phyloP scores from a whole-genome alignment of 305 asterid genomes.

The Withania somnifera region DNA sequence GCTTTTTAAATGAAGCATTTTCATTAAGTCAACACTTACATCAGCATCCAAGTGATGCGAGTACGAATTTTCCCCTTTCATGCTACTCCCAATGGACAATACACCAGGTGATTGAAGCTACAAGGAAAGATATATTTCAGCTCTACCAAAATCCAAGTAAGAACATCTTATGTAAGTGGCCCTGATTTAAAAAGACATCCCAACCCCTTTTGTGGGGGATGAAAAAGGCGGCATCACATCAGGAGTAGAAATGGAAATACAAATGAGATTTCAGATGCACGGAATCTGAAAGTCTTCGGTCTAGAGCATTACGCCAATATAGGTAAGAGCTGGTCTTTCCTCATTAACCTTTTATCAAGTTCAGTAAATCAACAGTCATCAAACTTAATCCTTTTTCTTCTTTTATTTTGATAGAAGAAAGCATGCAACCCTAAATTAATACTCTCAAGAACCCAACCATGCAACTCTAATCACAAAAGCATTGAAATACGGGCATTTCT shows the following conservation, averaged over 20 bases:
- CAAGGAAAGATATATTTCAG: conserved; percentile 7
- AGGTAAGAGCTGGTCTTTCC: neutral
- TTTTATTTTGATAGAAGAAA: neutral
- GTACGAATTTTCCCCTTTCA: conserved; percentile 94
- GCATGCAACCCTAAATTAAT: neutral
- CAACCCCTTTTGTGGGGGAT: neutral
- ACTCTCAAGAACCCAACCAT: neutral
- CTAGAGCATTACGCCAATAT: neutral
- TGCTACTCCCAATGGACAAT: conserved; percentile 95
- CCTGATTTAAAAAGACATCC: neutral
- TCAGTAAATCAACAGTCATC: neutral
- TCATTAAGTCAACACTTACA: conserved; percentile 33
- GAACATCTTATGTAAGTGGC: neutral
- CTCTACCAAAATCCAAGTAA: neutral
- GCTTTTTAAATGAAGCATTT: neutral
- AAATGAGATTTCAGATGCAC: neutral
- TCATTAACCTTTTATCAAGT: neutral
- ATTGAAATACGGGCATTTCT: neutral
- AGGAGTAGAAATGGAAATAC: neutral
- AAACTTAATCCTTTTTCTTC: neutral
- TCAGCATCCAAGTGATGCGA: conserved; percentile 91
- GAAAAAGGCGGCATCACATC: neutral
- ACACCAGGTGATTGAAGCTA: conserved; percentile 98
- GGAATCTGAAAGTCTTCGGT: neutral
- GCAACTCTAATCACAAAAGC: neutral